phyloP scores from a whole-genome alignment of 176 grass and related monocot genomes.

The Paspalum notatum region DNA sequence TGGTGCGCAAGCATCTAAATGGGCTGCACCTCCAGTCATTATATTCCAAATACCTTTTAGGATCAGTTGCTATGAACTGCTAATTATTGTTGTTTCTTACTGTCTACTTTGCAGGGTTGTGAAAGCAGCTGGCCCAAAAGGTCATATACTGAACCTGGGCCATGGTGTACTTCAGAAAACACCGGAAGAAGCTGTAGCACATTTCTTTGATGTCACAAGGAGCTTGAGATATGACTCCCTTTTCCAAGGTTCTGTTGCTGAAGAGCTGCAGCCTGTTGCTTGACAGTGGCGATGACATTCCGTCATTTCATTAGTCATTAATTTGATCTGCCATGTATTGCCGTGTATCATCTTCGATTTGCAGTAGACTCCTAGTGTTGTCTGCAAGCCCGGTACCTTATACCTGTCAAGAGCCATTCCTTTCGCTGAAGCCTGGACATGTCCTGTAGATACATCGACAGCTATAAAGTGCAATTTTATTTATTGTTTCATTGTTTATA shows the following conservation, averaged over 20 bases:
- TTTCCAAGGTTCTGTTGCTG: conserved; percentile 66
- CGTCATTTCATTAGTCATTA: background rate
- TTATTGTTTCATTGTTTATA: conserved; percentile 26
- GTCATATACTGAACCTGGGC: conserved; percentile 94
- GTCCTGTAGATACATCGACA: conserved; percentile 43
- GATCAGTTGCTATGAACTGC: background rate
- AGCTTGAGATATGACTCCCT: conserved; percentile 84
- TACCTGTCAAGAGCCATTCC: background rate
- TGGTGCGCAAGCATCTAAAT: conserved; percentile 19
- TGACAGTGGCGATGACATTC: conserved; percentile 27
- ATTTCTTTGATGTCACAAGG: conserved; percentile 96
- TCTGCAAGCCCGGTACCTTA: conserved; percentile 8
- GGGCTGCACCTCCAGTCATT: conserved; percentile 10
- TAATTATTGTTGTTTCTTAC: conserved; percentile 26
- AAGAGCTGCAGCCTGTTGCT: conserved; percentile 64
- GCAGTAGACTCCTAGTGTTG: conserved; percentile 25
- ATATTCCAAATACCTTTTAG: conserved; percentile 17
- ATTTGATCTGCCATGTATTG: conserved; percentile 12
- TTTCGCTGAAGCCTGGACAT: conserved; percentile 20
- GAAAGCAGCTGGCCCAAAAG: conserved; percentile 78
- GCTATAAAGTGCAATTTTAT: conserved; percentile 29
- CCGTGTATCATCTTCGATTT: conserved; percentile 23
- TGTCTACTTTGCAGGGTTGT: conserved; percentile 68
- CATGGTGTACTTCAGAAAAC: conserved; percentile 92
- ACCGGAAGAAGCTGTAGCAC: conserved; percentile 86